These are phyloP conservation scores for Boletus holoroseus DNA, from an alignment of 1,284 basidiomycete species.

Conservation along the genomic window DNA sequence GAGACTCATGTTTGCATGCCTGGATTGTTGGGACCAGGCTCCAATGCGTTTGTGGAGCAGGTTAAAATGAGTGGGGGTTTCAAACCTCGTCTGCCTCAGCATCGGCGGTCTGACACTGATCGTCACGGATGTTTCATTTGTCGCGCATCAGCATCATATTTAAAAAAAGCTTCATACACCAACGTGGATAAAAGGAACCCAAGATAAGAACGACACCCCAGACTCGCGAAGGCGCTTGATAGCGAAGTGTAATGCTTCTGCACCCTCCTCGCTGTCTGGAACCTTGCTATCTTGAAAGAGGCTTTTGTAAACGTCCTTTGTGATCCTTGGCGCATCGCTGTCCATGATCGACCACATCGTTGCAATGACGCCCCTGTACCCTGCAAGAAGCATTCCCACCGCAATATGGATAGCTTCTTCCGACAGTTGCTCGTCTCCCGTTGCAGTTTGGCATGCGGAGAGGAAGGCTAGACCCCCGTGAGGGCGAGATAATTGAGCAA, in stretches of 20 bases:
- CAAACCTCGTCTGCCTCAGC: no score
- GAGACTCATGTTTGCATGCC: no score
- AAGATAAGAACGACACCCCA: neutral
- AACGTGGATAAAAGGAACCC: neutral
- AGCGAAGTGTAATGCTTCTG: neutral
- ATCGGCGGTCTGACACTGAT: no score
- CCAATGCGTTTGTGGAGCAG: no score
- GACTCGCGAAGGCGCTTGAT: neutral
- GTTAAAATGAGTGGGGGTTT: no score
- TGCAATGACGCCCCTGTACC: neutral
- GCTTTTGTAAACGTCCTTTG: neutral
- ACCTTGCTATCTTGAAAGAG: neutral
- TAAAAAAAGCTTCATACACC: neutral
- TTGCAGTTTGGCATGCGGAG: neutral
- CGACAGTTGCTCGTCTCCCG: neutral
- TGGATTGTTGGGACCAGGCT: no score
- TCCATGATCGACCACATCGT: neutral
- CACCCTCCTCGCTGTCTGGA: neutral
- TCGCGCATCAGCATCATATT: neutral
- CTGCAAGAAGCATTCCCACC: neutral
- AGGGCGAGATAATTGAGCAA: neutral
- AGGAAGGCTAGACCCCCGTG: neutral
- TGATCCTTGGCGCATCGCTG: slow-evolving; percentile 1
- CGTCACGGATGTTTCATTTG: neutral
- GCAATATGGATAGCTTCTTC: neutral